phyloP scores from a whole-genome alignment of 2,329 filamentous ascomycete species.

The Calonectria crousiana region DNA sequence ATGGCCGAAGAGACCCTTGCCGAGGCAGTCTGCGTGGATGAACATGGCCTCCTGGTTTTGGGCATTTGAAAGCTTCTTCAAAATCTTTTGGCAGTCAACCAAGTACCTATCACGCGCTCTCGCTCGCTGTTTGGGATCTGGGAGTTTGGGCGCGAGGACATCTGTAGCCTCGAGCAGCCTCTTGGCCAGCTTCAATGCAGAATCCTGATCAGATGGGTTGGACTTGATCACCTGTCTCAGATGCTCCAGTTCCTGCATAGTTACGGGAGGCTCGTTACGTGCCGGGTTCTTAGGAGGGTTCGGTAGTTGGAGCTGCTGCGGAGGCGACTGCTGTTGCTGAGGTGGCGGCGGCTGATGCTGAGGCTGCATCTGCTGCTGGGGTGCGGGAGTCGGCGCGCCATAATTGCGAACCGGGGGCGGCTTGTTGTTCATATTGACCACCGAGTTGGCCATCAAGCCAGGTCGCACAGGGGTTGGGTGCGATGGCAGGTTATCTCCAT shows the following conservation, averaged over 20 bases:
- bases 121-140: conserved; percentile 78
- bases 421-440: conserved; percentile 67
- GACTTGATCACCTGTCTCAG: conserved; percentile 77
- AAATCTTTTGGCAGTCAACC: conserved; percentile 86
- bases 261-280: conserved; percentile 68
- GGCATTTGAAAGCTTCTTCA: conserved; percentile 85
- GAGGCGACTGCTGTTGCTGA: conserved; percentile 44
- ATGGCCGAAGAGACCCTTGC: conserved; percentile 82
- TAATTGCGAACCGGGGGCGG: conserved; percentile 72
- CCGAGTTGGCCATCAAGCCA: conserved; percentile 70
- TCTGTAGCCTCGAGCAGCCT: conserved; percentile 87
- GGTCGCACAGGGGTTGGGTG: conserved; percentile 74
- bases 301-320: conserved; percentile 44
- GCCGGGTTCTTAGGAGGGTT: conserved; percentile 40
- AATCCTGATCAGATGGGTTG: conserved; percentile 78
- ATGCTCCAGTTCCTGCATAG: conserved; percentile 80
- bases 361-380: conserved; percentile 41
- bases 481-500: conserved; percentile 64
- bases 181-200: conserved; percentile 81
- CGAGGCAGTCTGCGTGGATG: conserved; percentile 89
- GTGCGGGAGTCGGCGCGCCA: conserved; percentile 56
- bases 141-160: conserved; percentile 73
- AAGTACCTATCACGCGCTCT: conserved; percentile 87
- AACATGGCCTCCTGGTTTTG: conserved; percentile 93
- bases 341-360: conserved; percentile 46